Conservation (phyloP, 148 eudicot species). For the Oxyria digyna region DNA sequence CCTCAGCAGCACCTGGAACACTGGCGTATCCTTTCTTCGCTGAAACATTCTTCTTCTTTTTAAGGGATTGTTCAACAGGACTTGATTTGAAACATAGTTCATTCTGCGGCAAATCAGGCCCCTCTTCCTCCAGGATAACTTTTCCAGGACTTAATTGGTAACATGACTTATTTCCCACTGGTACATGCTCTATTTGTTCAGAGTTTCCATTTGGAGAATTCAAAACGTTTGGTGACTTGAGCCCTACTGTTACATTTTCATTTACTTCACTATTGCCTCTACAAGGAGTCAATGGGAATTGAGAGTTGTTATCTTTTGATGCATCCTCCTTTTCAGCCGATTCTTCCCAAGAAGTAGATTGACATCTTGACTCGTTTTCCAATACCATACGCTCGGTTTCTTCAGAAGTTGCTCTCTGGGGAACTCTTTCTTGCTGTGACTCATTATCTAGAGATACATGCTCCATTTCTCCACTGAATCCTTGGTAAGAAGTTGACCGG, state of each 20-base stretch:
- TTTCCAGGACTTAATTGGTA: constrained; percentile 13
- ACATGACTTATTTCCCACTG: neutral
- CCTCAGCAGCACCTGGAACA: constrained; percentile 11
- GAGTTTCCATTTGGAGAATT: neutral
- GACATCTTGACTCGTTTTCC: neutral
- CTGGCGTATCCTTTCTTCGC: neutral
- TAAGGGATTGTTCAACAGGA: neutral
- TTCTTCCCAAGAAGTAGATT: neutral
- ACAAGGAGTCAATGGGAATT: neutral
- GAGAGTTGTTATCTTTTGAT: neutral
- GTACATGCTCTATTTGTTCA: neutral
- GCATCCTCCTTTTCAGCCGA: neutral
- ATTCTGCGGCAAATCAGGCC: constrained; percentile 23
- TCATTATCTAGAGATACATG: neutral
- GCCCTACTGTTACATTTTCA: neutral
- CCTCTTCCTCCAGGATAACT: constrained; percentile 14
- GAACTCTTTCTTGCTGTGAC: neutral
- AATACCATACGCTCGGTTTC: neutral
- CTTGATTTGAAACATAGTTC: constrained; percentile 9
- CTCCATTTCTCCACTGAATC: neutral
- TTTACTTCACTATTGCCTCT: neutral
- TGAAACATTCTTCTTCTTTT: neutral
- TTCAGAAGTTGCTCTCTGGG: neutral
- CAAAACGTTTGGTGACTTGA: neutral
- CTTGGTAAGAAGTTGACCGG: neutral